Percentiles rank a stretch among this genome's conserved stretches.
Evolutionary conservation across 208 protist species (phyloP).

Genomic region (Trypanosoma theileri): DNA sequence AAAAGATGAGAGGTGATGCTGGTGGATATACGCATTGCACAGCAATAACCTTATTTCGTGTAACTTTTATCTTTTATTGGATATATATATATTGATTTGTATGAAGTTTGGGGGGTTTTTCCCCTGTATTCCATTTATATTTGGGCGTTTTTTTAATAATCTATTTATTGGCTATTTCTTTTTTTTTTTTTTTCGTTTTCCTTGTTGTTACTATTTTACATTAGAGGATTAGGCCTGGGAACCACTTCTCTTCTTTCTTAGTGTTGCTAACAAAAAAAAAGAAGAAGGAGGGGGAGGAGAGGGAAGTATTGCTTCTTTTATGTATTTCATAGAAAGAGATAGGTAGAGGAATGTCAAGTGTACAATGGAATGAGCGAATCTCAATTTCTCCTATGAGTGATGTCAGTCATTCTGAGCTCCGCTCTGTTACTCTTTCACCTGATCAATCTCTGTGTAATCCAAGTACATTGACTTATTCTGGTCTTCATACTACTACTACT

Average conservation of each 20-base stretch:
- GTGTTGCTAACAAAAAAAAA: neutral
- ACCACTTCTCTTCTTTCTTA: neutral
- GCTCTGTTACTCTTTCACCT: no score
- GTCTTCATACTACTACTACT: no score
- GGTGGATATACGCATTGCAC: no score
- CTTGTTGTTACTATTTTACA: slow-evolving; percentile 4
- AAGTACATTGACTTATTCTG: no score
- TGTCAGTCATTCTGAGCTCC: neutral
- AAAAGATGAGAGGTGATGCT: no score
- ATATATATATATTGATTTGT: neutral
- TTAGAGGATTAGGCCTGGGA: neutral
- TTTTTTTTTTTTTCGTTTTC: neutral
- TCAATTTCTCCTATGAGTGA: neutral
- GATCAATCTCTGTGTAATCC: no score
- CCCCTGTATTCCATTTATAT: slow-evolving; percentile 16
- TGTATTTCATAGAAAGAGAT: neutral
- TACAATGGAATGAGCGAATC: neutral
- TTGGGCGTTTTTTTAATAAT: neutral
- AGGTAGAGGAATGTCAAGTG: no score
- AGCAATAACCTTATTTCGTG: no score
- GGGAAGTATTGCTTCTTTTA: neutral
- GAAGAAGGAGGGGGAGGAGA: no score
- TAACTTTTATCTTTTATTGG: neutral
- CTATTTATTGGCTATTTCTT: no score
- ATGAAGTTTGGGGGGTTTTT: neutral